Conservation (phyloP, 2,329 filamentous ascomycete genomes). For the Nemania sp. region DNA sequence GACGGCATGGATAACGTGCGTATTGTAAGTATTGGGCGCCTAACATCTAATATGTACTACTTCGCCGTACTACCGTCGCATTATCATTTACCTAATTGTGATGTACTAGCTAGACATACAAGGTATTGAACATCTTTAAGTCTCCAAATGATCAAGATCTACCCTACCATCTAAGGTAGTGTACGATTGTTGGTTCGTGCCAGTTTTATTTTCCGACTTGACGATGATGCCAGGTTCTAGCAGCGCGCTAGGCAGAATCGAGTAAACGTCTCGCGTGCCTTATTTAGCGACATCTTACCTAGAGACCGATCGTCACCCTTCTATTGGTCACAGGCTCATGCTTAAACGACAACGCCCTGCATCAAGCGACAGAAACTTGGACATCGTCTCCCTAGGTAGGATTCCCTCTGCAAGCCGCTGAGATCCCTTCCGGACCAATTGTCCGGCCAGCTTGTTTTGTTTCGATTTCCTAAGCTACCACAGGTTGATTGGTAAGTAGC, state of each 20-base stretch:
- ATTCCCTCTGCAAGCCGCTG: constrained; percentile 3
- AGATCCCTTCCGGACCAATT: constrained; percentile 1
- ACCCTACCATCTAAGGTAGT: neutral
- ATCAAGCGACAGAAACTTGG: constrained; percentile 16
- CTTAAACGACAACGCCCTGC: constrained; percentile 31
- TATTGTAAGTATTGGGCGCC: no score
- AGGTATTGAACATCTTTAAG: no score
- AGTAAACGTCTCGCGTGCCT: constrained; percentile 22
- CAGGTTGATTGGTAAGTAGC: neutral
- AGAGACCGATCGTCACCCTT: constrained; percentile 28
- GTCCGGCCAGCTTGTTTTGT: constrained; percentile 5
- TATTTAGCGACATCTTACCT: constrained; percentile 33
- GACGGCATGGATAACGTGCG: no score
- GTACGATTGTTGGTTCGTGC: neutral
- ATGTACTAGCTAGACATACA: no score
- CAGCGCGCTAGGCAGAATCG: constrained; percentile 18
- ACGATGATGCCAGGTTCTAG: neutral
- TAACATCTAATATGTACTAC: no score
- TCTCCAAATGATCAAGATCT: neutral
- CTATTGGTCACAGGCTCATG: constrained; percentile 28
- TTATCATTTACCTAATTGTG: no score
- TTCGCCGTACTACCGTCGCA: no score
- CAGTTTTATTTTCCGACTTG: constrained; percentile 22
- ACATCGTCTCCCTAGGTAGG: constrained; percentile 14
- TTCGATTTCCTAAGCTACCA: neutral